Evolutionary conservation across 176 grass and related monocot species (phyloP).

Genomic region (Avena insularis): DNA sequence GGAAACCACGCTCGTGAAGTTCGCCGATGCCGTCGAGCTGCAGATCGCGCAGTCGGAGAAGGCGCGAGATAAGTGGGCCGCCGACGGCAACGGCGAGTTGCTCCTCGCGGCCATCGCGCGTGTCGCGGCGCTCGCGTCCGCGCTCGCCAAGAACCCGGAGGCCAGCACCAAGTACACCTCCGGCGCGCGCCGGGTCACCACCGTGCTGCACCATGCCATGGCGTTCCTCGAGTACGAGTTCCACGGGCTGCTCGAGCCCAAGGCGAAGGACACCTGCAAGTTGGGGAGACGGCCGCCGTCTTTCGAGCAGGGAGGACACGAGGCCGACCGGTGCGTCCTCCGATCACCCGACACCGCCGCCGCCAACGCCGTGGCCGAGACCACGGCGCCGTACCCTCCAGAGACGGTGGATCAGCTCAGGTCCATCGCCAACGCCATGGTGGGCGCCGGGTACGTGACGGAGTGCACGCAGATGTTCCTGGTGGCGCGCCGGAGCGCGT

Average conservation of each 20-base stretch:
- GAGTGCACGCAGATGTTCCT: conserved; percentile 87
- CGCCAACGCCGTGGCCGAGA: neutral
- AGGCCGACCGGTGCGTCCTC: conserved; percentile 61
- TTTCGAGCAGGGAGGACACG: conserved; percentile 48
- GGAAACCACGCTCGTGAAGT: conserved; percentile 51
- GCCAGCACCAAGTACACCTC: conserved; percentile 38
- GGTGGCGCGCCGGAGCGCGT: conserved; percentile 66
- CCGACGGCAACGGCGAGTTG: conserved; percentile 39
- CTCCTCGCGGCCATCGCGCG: conserved; percentile 56
- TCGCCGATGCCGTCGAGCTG: conserved; percentile 61
- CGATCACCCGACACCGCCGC: neutral
- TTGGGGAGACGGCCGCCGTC: conserved; percentile 37
- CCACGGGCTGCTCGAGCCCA: conserved; percentile 60
- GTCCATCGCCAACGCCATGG: conserved; percentile 62
- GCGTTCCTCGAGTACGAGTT: conserved; percentile 93
- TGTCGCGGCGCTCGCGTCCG: conserved; percentile 47
- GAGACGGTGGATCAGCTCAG: conserved; percentile 63
- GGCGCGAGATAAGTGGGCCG: conserved; percentile 53
- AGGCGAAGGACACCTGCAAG: neutral
- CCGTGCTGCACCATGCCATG: conserved; percentile 75
- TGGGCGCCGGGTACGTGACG: conserved; percentile 64
- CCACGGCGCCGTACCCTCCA: conserved; percentile 31
- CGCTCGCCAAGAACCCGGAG: conserved; percentile 31
- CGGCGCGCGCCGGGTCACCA: conserved; percentile 51
- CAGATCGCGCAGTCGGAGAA: conserved; percentile 46